Evolutionary conservation across 192 early-diverging fungal species (phyloP), one percentile per base, ranked within the genome.

Genomic region (Dissophora ornata): DNA sequence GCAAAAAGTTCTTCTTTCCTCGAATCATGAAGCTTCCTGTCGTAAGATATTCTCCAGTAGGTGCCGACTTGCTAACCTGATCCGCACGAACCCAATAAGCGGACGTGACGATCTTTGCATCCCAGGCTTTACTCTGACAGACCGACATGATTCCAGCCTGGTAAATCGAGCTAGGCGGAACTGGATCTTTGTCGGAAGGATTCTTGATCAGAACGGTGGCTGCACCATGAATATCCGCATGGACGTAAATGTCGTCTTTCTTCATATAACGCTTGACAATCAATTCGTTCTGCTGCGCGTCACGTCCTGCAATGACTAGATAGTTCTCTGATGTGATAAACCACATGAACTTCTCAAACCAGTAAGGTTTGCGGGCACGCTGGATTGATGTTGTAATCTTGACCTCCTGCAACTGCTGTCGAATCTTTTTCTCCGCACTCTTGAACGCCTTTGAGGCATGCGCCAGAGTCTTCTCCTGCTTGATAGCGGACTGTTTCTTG

Each of bases 291-390:
- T 99, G 97, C 57, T 88, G 86, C 71, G 92, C 91, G 68, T 99
- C 98, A 19, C 90, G 87, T 22, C 97, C 98, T 28, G 94, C 95
- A 66, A 99, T 85, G 24, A 99, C 87, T 49, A 99, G 79, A 65
- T 94, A 95, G 67, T 96, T 96, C 57, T 99, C 98, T 0, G 91
- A 90, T 18, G 92, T 91, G 22, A 98, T 82, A 61, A 96, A 98
- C 97, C 97, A 98, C 29, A 94, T 62, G 62, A 98, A 99, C 82
- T 96, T 97, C 80, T 99, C 98, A 81, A 99, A 99, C 97, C 97
- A 99, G 38, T 90, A 92, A 16, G 94, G 94, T 59, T 95, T 96
- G 62, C 98, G 93, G 57, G 90, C 88, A 67, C 94, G 90, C 42
- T 86, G 90, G 55, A 96, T 96, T 6, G 87, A 88, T 0, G 89